Conservation (phyloP, 1,139 yeast species). For the Candida sanyaensis region DNA sequence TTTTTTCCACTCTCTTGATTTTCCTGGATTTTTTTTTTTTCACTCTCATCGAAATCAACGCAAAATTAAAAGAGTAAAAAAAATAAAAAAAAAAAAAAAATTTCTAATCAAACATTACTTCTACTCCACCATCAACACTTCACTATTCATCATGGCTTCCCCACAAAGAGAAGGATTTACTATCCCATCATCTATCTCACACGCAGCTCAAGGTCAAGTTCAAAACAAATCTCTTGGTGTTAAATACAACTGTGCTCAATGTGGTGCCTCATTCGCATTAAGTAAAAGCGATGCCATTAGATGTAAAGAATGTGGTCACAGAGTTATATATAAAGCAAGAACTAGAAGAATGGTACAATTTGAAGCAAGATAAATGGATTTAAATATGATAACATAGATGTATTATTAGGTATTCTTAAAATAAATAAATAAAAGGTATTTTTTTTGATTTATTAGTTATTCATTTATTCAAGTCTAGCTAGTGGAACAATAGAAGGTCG, state of each 20-base stretch:
- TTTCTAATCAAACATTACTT: not conserved
- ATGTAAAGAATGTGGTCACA: constrained; percentile 98
- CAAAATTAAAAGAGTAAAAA: constrained; percentile 7
- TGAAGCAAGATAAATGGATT: constrained; percentile 42
- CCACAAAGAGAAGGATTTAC: constrained; percentile 91
- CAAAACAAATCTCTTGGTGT: constrained; percentile 81
- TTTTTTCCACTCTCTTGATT: not conserved
- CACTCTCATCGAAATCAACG: constrained; percentile 5
- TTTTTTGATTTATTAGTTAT: not conserved
- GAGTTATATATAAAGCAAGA: constrained; percentile 95
- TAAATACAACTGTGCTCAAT: constrained; percentile 93
- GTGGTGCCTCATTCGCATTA: constrained; percentile 86
- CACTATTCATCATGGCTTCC: constrained; percentile 43
- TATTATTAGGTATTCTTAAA: constrained; percentile 1
- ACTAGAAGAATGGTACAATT: constrained; percentile 88
- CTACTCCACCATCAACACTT: constrained; percentile 4
- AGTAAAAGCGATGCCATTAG: constrained; percentile 96
- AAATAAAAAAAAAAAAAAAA: not conserved
- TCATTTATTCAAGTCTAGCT: constrained; percentile 15
- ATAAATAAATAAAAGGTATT: not conserved
- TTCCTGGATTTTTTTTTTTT: too few relatives aligned
- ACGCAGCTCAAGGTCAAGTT: constrained; percentile 55
- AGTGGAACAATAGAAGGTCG: constrained; percentile 73
- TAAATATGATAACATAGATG: not conserved
- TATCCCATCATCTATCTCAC: constrained; percentile 78